Evolutionary conservation across 106 monocot species (phyloP).

Genomic region (Xerophyta viscosa): DNA sequence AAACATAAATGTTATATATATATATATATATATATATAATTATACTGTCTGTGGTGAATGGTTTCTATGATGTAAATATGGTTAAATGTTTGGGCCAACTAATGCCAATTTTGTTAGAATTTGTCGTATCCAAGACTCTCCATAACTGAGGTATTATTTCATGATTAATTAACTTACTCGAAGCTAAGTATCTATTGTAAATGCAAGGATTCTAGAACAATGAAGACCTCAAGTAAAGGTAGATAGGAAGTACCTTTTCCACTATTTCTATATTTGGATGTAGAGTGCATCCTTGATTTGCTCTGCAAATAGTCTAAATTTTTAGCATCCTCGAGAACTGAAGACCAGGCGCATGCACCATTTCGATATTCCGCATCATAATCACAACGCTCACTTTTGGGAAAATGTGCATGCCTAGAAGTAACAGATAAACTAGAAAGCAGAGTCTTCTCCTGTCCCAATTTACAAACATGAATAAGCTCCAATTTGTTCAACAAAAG

Average conservation of each 20-base stretch:
- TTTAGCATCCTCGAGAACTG: constrained; percentile 22
- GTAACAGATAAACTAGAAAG: constrained; percentile 21
- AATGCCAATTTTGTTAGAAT: no score
- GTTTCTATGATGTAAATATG: background rate
- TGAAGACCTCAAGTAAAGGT: background rate
- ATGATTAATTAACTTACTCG: background rate
- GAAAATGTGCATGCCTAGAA: constrained; percentile 5
- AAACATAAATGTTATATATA: background rate
- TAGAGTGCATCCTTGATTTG: background rate
- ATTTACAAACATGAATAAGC: no score
- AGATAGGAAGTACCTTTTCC: constrained; percentile 6
- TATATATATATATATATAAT: background rate
- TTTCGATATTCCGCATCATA: constrained; percentile 10
- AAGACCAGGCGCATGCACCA: constrained; percentile 19
- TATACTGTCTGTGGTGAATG: no score
- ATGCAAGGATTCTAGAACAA: background rate
- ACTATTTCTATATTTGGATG: background rate
- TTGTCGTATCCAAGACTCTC: background rate
- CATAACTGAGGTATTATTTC: background rate
- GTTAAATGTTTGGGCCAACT: background rate
- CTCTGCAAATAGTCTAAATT: constrained; percentile 20
- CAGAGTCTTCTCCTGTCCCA: constrained; percentile 24
- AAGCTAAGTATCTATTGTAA: background rate
- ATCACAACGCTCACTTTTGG: constrained; percentile 6
- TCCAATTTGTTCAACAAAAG: no score